phyloP scores from a whole-genome alignment of 768 basidiomycete species.

The Termitomyces sp. region DNA sequence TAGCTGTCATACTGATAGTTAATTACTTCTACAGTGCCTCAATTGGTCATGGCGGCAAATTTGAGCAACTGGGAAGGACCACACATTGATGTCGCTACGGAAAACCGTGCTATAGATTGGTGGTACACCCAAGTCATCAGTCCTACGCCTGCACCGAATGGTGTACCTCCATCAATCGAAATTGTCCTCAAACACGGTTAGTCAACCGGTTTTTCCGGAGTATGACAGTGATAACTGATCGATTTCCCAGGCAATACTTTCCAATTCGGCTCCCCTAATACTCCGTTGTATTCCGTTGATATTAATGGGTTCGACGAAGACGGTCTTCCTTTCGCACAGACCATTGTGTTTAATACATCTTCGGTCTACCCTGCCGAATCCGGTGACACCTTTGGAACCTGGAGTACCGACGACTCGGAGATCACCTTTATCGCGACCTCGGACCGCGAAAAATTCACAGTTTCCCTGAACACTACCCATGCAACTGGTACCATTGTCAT shows the following conservation, averaged over 20 bases:
- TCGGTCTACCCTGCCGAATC: background rate
- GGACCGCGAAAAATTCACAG: slow-evolving; percentile 4
- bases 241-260: slow-evolving; percentile 11
- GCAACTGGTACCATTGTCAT: slow-evolving; percentile 6
- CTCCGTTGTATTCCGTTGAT: slow-evolving; percentile 8
- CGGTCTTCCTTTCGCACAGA: slow-evolving; percentile 9
- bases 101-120: slow-evolving; percentile 13
- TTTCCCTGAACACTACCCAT: slow-evolving; percentile 6
- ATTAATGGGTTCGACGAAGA: slow-evolving; percentile 11
- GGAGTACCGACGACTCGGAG: slow-evolving; percentile 8
- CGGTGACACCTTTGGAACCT: slow-evolving; percentile 5
- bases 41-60: slow-evolving; percentile 1
- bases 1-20: background rate
- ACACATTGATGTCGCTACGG: slow-evolving; percentile 8
- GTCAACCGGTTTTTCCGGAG: background rate
- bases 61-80: slow-evolving; percentile 11
- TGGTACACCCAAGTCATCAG: slow-evolving; percentile 13
- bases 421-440: background rate
- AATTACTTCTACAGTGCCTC: slow-evolving; percentile 15
- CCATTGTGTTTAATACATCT: slow-evolving; percentile 7
- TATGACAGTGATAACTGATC: background rate
- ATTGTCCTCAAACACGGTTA: slow-evolving; percentile 12
- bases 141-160: slow-evolving; percentile 9
- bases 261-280: slow-evolving; percentile 7
- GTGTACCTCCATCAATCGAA: slow-evolving; percentile 12